phyloP scores from a whole-genome alignment of 257 asterid species.

The Forsythia suspensa region DNA sequence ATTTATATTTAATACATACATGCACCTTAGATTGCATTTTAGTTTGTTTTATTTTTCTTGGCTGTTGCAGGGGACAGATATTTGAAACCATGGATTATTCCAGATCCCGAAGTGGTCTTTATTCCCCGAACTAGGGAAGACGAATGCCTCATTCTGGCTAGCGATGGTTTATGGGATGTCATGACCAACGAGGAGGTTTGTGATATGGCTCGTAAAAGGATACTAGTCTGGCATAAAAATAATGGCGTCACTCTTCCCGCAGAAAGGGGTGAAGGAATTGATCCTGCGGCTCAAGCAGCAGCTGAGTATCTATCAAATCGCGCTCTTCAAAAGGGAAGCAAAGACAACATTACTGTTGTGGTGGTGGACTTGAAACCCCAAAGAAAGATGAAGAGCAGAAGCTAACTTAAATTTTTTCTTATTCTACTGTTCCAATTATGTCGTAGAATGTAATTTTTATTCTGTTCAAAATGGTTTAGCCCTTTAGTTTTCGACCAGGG shows the following conservation, averaged over 20 bases:
- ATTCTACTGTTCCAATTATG: slow-evolving; percentile 13
- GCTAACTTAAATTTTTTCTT: slow-evolving; percentile 26
- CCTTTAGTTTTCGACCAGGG: slow-evolving; percentile 43
- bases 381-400: slow-evolving; percentile 60
- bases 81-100: slow-evolving; percentile 86
- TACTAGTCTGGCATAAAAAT: slow-evolving; percentile 76
- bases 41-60: neutral
- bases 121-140: slow-evolving; percentile 74
- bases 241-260: slow-evolving; percentile 40
- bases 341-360: slow-evolving; percentile 76
- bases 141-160: slow-evolving; percentile 79
- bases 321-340: slow-evolving; percentile 88
- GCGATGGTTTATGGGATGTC: slow-evolving; percentile 96
- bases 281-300: slow-evolving; percentile 96
- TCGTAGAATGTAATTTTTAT: slow-evolving; percentile 23
- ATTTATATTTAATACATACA: too few species aligned
- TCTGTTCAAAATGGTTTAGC: slow-evolving; percentile 24
- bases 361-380: slow-evolving; percentile 88
- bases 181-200: slow-evolving; percentile 88
- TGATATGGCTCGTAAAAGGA: slow-evolving; percentile 75
- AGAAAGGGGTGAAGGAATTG: slow-evolving; percentile 75
- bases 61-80: slow-evolving; percentile 76
- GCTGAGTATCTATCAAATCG: slow-evolving; percentile 83
- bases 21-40: neutral
- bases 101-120: slow-evolving; percentile 82